Evolutionary conservation across 2,329 filamentous ascomycete species (phyloP).

Genomic region (Cladophialophora immunda): DNA sequence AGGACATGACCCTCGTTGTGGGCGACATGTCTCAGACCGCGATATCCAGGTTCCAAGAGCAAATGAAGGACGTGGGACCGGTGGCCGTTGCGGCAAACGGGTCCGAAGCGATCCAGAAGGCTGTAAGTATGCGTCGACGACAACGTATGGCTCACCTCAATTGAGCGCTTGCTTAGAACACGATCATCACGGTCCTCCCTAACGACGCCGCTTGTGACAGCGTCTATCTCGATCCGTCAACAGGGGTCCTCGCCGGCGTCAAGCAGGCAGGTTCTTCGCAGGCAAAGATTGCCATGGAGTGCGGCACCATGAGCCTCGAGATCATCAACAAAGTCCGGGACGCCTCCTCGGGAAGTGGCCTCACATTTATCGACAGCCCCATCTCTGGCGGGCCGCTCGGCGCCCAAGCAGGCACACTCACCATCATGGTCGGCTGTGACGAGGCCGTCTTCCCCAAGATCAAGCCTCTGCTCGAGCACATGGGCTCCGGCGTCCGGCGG

Average conservation of each 20-base stretch:
- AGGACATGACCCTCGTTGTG: slow-evolving; percentile 44
- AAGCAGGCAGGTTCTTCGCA: background rate
- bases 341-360: slow-evolving; percentile 8
- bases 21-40: slow-evolving; percentile 50
- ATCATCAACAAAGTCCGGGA: slow-evolving; percentile 18
- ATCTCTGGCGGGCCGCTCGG: slow-evolving; percentile 27
- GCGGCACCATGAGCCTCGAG: slow-evolving; percentile 22
- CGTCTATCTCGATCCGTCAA: slow-evolving; percentile 20
- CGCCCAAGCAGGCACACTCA: slow-evolving; percentile 21
- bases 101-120: slow-evolving; percentile 49
- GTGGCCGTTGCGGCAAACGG: slow-evolving; percentile 48
- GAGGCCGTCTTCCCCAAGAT: slow-evolving; percentile 15
- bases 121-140: slow-evolving; percentile 40
- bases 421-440: slow-evolving; percentile 27
- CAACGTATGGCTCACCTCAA: background rate
- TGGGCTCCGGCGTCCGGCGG: slow-evolving; percentile 36
- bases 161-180: slow-evolving; percentile 18
- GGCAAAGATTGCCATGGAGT: slow-evolving; percentile 26
- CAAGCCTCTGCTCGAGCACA: slow-evolving; percentile 22
- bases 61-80: slow-evolving; percentile 46
- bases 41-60: slow-evolving; percentile 47
- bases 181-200: slow-evolving; percentile 21
- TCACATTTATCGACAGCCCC: slow-evolving; percentile 25
- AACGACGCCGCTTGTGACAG: slow-evolving; percentile 8
- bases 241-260: slow-evolving; percentile 12